Conservation (phyloP, 2,329 filamentous ascomycete genomes). For the Alternaria sp. region DNA sequence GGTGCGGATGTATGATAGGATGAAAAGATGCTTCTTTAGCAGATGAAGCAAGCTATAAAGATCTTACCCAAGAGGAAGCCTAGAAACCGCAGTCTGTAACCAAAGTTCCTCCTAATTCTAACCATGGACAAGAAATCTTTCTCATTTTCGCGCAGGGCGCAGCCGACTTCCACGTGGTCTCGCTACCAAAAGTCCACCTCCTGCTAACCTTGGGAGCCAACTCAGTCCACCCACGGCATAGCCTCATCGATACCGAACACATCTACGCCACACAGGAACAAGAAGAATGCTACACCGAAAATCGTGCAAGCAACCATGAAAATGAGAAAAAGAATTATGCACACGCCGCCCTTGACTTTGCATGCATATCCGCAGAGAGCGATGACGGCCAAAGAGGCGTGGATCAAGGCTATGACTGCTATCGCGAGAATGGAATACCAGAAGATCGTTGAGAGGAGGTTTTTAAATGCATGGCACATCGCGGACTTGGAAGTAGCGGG, state of each 20-base stretch:
- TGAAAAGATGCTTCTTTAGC: background rate
- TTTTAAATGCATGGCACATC: background rate
- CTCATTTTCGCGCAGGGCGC: background rate
- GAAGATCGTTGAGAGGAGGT: background rate
- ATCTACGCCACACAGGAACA: background rate
- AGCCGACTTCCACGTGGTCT: background rate
- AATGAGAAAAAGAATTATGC: background rate
- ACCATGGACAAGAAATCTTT: background rate
- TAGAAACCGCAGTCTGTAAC: background rate
- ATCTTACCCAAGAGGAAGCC: background rate
- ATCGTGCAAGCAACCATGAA: background rate
- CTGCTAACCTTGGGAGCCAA: background rate
- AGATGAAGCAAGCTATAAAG: background rate
- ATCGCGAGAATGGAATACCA: background rate
- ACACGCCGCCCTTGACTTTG: background rate
- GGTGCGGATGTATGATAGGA: background rate
- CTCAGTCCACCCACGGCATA: background rate
- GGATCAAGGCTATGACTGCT: background rate
- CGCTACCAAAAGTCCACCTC: background rate
- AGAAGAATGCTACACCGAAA: accelerated
- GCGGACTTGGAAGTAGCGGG: background rate
- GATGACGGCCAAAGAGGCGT: accelerated
- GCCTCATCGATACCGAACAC: background rate
- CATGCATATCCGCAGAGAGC: background rate
- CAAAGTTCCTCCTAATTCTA: background rate